phyloP scores from a whole-genome alignment of 139 green algal genomes.

The Chlorella vulgaris region DNA sequence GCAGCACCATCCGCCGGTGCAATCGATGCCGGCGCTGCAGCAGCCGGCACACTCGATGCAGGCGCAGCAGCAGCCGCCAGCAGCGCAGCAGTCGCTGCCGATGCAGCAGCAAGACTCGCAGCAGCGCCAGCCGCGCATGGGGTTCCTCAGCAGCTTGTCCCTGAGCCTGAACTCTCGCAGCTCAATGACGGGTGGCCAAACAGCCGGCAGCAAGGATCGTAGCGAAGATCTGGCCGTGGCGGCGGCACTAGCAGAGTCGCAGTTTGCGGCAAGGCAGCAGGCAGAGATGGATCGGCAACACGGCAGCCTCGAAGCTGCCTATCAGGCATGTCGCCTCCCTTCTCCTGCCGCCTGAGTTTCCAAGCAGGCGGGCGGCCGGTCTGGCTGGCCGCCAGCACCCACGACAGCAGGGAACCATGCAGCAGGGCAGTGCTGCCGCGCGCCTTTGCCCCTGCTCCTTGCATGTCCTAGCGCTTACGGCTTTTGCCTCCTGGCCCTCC shows the following conservation, averaged over 20 bases:
- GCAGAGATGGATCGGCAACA: not conserved
- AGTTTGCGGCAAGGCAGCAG: slow-evolving; percentile 37
- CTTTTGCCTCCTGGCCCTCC: not conserved
- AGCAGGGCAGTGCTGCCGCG: not conserved
- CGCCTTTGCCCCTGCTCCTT: not conserved
- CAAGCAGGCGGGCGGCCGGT: not conserved
- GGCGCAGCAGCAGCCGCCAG: not conserved
- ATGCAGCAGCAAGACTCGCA: not conserved
- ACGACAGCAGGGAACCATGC: not conserved
- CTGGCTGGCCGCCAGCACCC: not conserved
- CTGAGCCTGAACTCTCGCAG: not conserved
- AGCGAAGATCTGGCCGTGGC: slow-evolving; percentile 35
- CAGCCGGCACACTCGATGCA: not conserved
- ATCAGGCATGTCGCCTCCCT: not conserved
- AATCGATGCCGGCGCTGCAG: too few relatives aligned
- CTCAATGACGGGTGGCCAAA: not conserved
- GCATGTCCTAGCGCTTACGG: not conserved
- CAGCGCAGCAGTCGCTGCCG: not conserved
- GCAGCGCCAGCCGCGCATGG: not conserved
- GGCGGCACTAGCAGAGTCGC: slow-evolving; percentile 31
- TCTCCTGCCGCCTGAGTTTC: not conserved
- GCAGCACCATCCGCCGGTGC: not conserved
- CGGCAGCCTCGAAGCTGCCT: not conserved
- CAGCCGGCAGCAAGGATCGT: too few relatives aligned
- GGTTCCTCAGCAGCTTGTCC: not conserved